Percentiles rank a stretch among this genome's conserved stretches.
These are phyloP conservation scores for Babesia sp. DNA, from an alignment of 169 alveolate species.

Conservation along the genomic window DNA sequence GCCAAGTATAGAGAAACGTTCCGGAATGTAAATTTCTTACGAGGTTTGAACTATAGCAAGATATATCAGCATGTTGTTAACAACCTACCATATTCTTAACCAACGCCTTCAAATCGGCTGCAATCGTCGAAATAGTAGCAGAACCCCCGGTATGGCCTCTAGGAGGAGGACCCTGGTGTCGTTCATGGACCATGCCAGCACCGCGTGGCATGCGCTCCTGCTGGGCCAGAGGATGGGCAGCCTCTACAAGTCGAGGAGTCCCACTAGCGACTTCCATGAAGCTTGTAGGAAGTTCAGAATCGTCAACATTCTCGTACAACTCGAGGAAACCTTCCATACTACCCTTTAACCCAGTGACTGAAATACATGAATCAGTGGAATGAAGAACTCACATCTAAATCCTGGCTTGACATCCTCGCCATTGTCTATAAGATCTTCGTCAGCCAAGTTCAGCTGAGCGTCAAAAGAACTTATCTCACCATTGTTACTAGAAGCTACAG, in stretches of 20 bases:
- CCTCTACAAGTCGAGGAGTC: background rate
- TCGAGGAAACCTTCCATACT: conserved; percentile 12
- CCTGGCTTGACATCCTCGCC: background rate
- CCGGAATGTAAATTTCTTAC: conserved; percentile 33
- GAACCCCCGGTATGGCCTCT: background rate
- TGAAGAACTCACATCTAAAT: background rate
- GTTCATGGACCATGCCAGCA: background rate
- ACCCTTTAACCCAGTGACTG: conserved; percentile 16
- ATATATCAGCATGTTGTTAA: background rate
- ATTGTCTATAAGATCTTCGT: background rate
- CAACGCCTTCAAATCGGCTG: background rate
- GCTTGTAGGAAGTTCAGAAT: background rate
- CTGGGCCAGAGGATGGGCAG: background rate
- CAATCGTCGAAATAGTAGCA: no score
- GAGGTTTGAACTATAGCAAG: conserved; percentile 46
- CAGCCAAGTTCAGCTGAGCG: no score
- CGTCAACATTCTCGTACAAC: background rate
- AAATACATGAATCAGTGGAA: background rate
- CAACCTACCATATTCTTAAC: conserved; percentile 1
- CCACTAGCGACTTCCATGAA: conserved; percentile 10
- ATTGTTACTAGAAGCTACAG: background rate
- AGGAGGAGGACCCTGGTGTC: background rate
- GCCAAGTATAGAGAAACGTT: conserved; percentile 39
- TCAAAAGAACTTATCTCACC: no score
- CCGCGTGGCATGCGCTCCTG: background rate